A percentile compares a stretch with the other conserved stretches of the same genome.
phyloP scores from a whole-genome alignment of 2,329 filamentous ascomycete species.

The Chrysoporthe puriensis region DNA sequence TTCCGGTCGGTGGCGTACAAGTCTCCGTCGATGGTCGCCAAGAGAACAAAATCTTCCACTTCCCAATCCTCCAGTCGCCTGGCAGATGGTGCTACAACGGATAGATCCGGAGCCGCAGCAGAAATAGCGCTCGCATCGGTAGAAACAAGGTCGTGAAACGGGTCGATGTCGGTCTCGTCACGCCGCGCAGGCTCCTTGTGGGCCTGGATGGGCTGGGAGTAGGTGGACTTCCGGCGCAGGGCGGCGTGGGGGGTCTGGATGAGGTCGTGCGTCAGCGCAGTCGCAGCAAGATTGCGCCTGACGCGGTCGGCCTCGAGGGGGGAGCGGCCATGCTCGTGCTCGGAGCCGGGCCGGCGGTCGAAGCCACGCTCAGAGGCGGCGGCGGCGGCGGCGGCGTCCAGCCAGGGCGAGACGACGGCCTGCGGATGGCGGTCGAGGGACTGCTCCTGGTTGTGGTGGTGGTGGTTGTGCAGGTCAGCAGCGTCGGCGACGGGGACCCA shows the following conservation, averaged over 20 bases:
- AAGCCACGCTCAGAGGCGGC: slow-evolving; percentile 9
- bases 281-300: slow-evolving; percentile 30
- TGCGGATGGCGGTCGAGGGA: slow-evolving; percentile 31
- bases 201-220: slow-evolving; percentile 25
- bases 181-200: slow-evolving; percentile 4
- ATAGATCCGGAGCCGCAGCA: slow-evolving; percentile 94
- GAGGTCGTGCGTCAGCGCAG: slow-evolving; percentile 28
- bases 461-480: slow-evolving; percentile 32
- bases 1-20: slow-evolving; percentile 89
- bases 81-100: slow-evolving; percentile 97
- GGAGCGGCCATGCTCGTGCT: slow-evolving; percentile 18
- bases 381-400: slow-evolving; percentile 8
- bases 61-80: slow-evolving; percentile 99
- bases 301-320: slow-evolving; percentile 27
- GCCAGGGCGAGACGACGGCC: slow-evolving; percentile 19
- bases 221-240: slow-evolving; percentile 27
- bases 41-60: slow-evolving; percentile 99
- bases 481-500: slow-evolving; percentile 53
- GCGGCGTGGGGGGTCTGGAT: slow-evolving; percentile 27
- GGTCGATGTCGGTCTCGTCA: slow-evolving; percentile 16
- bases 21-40: slow-evolving; percentile 99
- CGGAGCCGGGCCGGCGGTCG: neutral
- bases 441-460: slow-evolving; percentile 47
- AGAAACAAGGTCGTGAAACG: slow-evolving; percentile 42
- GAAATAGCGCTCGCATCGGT: slow-evolving; percentile 92